These are phyloP conservation scores for Neonectria ditissima DNA, from an alignment of 2,329 filamentous ascomycete species.

Conservation along the genomic window DNA sequence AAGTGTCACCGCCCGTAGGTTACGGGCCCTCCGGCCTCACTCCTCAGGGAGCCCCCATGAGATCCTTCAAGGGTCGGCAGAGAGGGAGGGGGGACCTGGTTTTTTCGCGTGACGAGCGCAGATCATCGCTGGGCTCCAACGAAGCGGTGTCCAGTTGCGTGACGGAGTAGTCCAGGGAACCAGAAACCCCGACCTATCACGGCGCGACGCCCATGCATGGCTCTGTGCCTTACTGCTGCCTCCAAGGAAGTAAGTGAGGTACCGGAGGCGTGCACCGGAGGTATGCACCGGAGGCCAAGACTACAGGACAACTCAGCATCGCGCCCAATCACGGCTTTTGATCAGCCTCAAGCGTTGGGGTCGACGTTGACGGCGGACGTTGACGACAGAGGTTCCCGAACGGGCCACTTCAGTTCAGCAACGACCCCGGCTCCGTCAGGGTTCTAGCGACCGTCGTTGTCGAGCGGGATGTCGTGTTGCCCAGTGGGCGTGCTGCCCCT, in stretches of 20 bases:
- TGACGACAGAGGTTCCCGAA: conserved; percentile 6
- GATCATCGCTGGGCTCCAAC: conserved; percentile 38
- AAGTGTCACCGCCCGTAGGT: conserved; percentile 15
- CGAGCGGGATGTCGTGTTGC: conserved; percentile 1
- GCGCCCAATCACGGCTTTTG: conserved; percentile 22
- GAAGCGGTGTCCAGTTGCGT: conserved; percentile 40
- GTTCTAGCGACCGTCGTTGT: conserved; percentile 10
- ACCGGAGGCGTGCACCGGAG: neutral
- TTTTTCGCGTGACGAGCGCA: conserved; percentile 30
- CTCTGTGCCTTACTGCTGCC: conserved; percentile 10
- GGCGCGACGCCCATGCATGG: conserved; percentile 15
- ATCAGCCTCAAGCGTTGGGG: conserved; percentile 10
- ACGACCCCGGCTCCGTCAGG: neutral
- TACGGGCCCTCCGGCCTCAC: conserved; percentile 4
- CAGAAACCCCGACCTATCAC: conserved; percentile 25
- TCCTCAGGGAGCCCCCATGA: conserved; percentile 18
- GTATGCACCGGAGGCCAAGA: conserved; percentile 7
- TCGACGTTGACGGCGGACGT: conserved; percentile 11
- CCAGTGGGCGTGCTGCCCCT: conserved; percentile 20
- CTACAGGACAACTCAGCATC: conserved; percentile 19
- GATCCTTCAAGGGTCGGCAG: conserved; percentile 19
- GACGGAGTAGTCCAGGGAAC: conserved; percentile 10
- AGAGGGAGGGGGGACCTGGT: conserved; percentile 26
- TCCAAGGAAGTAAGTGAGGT: conserved; percentile 12
- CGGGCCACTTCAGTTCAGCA: conserved; percentile 3